Conservation (phyloP, 768 basidiomycete genomes). For the Austroboletus festivus region DNA sequence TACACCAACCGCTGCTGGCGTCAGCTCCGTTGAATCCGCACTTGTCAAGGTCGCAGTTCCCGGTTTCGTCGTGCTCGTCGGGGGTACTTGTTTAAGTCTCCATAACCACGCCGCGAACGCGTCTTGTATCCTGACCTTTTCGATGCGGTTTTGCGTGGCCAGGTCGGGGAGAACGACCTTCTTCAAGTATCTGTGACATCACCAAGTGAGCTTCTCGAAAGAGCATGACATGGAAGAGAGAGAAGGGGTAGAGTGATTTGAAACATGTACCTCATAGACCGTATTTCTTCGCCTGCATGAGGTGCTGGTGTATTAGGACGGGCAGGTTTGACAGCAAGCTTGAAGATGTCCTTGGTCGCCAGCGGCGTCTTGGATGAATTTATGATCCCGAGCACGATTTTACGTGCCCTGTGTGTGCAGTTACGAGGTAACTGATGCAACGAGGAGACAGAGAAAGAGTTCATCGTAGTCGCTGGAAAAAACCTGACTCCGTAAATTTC, state of each 20-base stretch:
- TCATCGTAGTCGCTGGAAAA: no score
- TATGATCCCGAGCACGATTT: constrained; percentile 20
- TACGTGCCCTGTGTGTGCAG: constrained; percentile 22
- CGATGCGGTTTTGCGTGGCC: constrained; percentile 38
- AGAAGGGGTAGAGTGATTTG: background rate
- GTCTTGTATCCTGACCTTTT: constrained; percentile 37
- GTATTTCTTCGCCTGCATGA: constrained; percentile 45
- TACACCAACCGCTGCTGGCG: constrained; percentile 30
- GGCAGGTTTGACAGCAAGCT: constrained; percentile 14
- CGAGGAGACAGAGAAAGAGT: no score
- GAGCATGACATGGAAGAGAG: background rate
- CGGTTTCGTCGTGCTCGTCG: background rate
- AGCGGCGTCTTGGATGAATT: constrained; percentile 21
- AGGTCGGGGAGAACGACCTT: constrained; percentile 47
- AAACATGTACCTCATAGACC: constrained; percentile 49
- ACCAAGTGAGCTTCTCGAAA: background rate
- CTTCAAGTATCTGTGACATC: constrained; percentile 50
- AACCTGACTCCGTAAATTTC: no score
- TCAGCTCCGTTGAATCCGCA: constrained; percentile 5
- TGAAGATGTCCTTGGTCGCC: constrained; percentile 28
- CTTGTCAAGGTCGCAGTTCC: background rate
- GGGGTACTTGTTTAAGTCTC: constrained; percentile 17
- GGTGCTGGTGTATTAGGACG: constrained; percentile 31
- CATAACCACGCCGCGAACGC: constrained; percentile 42
- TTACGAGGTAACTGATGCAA: constrained; percentile 23